These are phyloP conservation scores for Acorus gramineus DNA, from an alignment of 106 monocot species.

Conservation along the genomic window DNA sequence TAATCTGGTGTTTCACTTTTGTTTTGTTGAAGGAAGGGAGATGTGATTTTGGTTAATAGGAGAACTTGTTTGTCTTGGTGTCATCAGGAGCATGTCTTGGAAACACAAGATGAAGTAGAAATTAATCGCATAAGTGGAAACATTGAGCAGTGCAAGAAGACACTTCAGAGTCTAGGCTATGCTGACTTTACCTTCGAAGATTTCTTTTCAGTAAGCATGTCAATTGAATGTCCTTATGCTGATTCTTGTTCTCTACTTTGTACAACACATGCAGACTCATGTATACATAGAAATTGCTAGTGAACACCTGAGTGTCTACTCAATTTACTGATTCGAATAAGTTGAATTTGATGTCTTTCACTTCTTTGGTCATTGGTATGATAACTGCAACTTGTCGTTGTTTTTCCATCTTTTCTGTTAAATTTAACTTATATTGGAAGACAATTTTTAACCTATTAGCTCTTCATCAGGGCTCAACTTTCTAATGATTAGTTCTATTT, in stretches of 20 bases:
- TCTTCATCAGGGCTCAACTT: no score
- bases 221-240: not conserved
- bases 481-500: no score
- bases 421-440: no score
- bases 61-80: conserved; percentile 6
- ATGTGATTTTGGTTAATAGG: conserved; percentile 3
- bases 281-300: not conserved
- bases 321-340: no score
- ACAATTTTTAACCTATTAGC: no score
- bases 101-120: conserved; percentile 74
- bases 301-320: no score
- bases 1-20: not conserved
- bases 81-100: conserved; percentile 76
- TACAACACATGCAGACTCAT: not conserved
- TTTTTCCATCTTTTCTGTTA: no score
- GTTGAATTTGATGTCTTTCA: no score
- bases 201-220: conserved; percentile 66
- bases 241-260: conserved; percentile 3
- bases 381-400: no score
- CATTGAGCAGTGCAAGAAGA: conserved; percentile 73
- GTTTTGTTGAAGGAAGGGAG: not conserved
- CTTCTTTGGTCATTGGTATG: no score
- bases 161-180: conserved; percentile 78
- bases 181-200: conserved; percentile 98
- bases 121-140: conserved; percentile 41